Base-by-base conservation (phyloP, 2,329 filamentous ascomycete species). In the Fusarium stilboides region DNA sequence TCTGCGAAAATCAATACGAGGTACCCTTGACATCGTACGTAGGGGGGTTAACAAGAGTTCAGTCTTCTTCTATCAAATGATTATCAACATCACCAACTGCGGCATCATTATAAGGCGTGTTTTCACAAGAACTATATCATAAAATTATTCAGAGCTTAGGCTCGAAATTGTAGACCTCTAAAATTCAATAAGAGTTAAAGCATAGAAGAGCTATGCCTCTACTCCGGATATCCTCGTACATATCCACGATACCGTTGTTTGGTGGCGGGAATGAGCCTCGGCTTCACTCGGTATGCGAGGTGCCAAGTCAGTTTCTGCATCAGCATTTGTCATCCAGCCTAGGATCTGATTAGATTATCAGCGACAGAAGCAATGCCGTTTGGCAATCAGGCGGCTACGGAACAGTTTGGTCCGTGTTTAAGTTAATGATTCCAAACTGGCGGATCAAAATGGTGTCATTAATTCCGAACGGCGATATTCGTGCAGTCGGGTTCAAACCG, bases 261-360 rank as follows among this genome's bases (percentile, higher is more conserved):
- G 19, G 53, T 57, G 45, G 34, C 31, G 39, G 39, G 19, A 51
- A n/a, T 39, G 37, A 65, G 57, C 58, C 59, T 74, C 62, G 68
- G 68, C 46, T 65, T 60, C 67, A 68, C 36, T 73, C 71, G 69
- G 62, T 52, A 54, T 60, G 46, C 67, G 71, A 74, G 51, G 36
- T 34, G 24, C 19, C 10, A 55, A n/a, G 28, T 31, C 28, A 31
- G 10, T 13, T 31, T 37, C 55, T 28, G 51, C 31, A 39, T 19
- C 26, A 60, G 34, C 22, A 72, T 74, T 73, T 73, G 68, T 71
- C 70, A 74, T 49, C 31, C n/a, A 43, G 20, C 42, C 33, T 59
- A 54, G 57, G 54, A 74, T 73, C 70, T 67, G 70, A 70, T 74
- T 61, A 70, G 68, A 73, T 69, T 69, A 55, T 61, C 57, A 47